Evolutionary conservation across 371 early-diverging fungal species (phyloP).

Genomic region (Zopfochytrium polystomum): DNA sequence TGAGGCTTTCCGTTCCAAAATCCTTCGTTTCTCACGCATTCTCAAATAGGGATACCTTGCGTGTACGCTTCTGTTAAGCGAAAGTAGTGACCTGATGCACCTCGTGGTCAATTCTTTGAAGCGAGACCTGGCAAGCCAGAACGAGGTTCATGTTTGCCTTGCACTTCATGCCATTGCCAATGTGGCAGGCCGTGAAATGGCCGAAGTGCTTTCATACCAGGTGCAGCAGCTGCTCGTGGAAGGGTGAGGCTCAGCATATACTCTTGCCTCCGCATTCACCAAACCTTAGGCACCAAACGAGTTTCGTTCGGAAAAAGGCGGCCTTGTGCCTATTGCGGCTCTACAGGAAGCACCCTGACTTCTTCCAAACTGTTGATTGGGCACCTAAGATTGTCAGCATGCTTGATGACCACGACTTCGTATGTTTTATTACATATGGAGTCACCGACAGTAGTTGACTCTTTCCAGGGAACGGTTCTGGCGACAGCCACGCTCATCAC

Average conservation of each 20-base stretch:
- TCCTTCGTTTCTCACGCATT: neutral
- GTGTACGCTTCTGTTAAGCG: constrained; percentile 83
- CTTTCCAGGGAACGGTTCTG: constrained; percentile 75
- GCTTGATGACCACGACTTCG: constrained; percentile 85
- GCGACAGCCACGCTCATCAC: constrained; percentile 79
- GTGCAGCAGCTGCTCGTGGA: constrained; percentile 81
- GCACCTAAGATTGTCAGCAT: constrained; percentile 72
- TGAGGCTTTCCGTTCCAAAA: constrained; percentile 39
- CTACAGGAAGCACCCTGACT: constrained; percentile 84
- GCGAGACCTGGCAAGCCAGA: constrained; percentile 83
- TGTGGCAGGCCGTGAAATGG: constrained; percentile 88
- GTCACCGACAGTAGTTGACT: neutral
- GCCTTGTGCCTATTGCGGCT: constrained; percentile 87
- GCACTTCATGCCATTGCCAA: constrained; percentile 95
- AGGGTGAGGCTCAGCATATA: constrained; percentile 67
- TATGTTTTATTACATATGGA: constrained; percentile 31
- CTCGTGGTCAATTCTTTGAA: constrained; percentile 83
- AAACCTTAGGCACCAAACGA: constrained; percentile 44
- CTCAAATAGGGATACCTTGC: constrained; percentile 85
- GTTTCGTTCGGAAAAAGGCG: constrained; percentile 95
- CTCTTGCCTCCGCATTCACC: constrained; percentile 2
- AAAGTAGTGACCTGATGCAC: constrained; percentile 78
- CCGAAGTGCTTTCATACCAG: constrained; percentile 77
- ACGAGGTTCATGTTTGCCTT: constrained; percentile 86
- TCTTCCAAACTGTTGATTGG: constrained; percentile 87